A percentile compares a stretch with the other conserved stretches of the same genome.
Conservation (phyloP, 805 yeast genomes). For the Candida multigemmis region DNA sequence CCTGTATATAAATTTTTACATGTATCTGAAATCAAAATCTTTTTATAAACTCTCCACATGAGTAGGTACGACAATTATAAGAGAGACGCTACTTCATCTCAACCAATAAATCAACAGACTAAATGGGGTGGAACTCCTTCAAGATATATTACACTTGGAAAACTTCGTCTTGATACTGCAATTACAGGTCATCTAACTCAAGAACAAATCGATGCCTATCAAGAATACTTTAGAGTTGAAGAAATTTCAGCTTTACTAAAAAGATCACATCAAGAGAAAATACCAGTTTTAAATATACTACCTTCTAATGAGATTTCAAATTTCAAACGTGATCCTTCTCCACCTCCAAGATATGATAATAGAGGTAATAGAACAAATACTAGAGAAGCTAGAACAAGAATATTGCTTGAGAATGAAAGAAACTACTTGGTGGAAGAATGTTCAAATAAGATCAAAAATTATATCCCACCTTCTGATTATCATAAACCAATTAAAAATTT, state of each 20-base stretch:
- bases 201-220: slow-evolving; percentile 77
- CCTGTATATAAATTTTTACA: neutral
- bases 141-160: slow-evolving; percentile 13
- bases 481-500: slow-evolving; percentile 57
- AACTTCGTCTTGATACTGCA: slow-evolving; percentile 18
- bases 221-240: slow-evolving; percentile 62
- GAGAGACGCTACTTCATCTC: too few relatives aligned
- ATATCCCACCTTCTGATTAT: slow-evolving; percentile 73
- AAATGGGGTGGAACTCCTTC: slow-evolving; percentile 26
- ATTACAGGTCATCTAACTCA: slow-evolving; percentile 35
- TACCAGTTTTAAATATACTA: slow-evolving; percentile 36
- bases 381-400: slow-evolving; percentile 56
- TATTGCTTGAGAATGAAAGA: slow-evolving; percentile 68
- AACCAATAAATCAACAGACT: too few relatives aligned
- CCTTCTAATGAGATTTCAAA: slow-evolving; percentile 34
- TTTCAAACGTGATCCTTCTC: slow-evolving; percentile 63
- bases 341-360: slow-evolving; percentile 85
- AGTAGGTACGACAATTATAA: neutral
- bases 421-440: slow-evolving; percentile 72
- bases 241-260: slow-evolving; percentile 62
- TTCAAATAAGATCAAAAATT: slow-evolving; percentile 62
- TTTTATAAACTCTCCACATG: too few relatives aligned
- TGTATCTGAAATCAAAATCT: neutral
- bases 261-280: slow-evolving; percentile 13
- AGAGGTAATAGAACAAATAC: slow-evolving; percentile 83